Evolutionary conservation across 495 filamentous ascomycete species (phyloP), one percentile per base, ranked within the genome.

Genomic region (Geoglossum glabrum): DNA sequence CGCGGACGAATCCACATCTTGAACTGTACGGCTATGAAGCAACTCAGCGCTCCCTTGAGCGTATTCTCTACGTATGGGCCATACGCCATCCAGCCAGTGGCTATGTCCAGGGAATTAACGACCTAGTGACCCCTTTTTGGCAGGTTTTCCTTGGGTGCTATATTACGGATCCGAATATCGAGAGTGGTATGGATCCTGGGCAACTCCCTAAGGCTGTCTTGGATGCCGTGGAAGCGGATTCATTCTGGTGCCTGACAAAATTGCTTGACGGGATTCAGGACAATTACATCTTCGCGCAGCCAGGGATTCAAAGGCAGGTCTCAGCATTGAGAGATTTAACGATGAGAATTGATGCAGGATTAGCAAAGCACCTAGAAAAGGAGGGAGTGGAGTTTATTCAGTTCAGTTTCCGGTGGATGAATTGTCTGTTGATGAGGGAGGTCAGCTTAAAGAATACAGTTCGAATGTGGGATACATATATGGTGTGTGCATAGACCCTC

Each of bases 321-420:
- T 76, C 79, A 23, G 87, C 86, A 27, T 73, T 98, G 62, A 79
- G 85, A 49, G 90, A 98, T 69, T 74, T 98, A 28, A 93, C 87
- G 9, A 84, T 82, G 60, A 77, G 92, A 60, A 98, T 98, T 60
- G 92, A 98, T 64, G 77, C 77, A 31, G 73, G 78, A 1, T 76
- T 98, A 58, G 86, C 88, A 13, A 89, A 85, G 60, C 92, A 98
- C 65, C 74, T 98, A 19, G 86, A 93, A 64, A 76, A 76, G 25
- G 87, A 97, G 66, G 83, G 85, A 11, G 88, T 98, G 28, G 93
- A 98, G 67, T 98, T 98, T 63, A 97, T 98, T 69, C 92, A 98
- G 66, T 98, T 98, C 66, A 94, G 87, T 67, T 98, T 98, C 67
- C 78, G 92, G 59, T 98, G 92, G 92, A 97, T 98, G 92, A 98